Percentiles rank a stretch among this genome's conserved stretches.
Evolutionary conservation across 2,329 filamentous ascomycete genomes (phyloP).

Genomic region (Xylariales sp.): DNA sequence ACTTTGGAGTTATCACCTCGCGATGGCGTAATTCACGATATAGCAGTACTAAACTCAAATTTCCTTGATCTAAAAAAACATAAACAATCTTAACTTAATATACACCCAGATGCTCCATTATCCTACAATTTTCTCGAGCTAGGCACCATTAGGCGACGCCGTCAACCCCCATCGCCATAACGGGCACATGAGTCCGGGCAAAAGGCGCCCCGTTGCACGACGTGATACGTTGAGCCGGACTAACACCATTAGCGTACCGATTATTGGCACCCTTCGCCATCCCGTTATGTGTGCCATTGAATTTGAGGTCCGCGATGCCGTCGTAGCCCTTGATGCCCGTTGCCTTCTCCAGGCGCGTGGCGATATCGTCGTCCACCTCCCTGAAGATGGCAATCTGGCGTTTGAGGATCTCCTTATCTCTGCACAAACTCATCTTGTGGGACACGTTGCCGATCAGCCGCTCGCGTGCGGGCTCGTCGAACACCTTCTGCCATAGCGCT

Average conservation of each 20-base stretch:
- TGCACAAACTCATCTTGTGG: constrained; percentile 70
- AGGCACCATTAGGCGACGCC: background rate
- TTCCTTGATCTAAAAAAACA: too few relatives aligned
- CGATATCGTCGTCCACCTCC: constrained; percentile 69
- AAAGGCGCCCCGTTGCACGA: constrained; percentile 21
- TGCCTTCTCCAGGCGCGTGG: constrained; percentile 69
- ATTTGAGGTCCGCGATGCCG: constrained; percentile 64
- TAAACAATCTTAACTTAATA: too few relatives aligned
- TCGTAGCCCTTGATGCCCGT: constrained; percentile 71
- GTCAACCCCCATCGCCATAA: constrained; percentile 11
- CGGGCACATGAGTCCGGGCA: constrained; percentile 8
- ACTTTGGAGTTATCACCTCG: too few relatives aligned
- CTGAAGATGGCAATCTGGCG: constrained; percentile 74
- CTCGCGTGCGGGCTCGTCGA: constrained; percentile 66
- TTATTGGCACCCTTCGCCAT: constrained; percentile 62
- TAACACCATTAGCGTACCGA: constrained; percentile 63
- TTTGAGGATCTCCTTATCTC: constrained; percentile 70
- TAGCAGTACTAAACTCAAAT: too few relatives aligned
- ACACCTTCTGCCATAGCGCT: constrained; percentile 70
- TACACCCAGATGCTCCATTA: too few relatives aligned
- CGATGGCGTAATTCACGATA: too few relatives aligned
- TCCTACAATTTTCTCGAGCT: background rate
- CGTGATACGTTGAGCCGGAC: constrained; percentile 9
- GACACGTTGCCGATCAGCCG: constrained; percentile 70
- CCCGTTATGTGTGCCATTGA: constrained; percentile 72